Evolutionary conservation across 805 yeast genomes (phyloP), one percentile per base, ranked within the genome.

Genomic region (Hanseniaspora taiwanica): DNA sequence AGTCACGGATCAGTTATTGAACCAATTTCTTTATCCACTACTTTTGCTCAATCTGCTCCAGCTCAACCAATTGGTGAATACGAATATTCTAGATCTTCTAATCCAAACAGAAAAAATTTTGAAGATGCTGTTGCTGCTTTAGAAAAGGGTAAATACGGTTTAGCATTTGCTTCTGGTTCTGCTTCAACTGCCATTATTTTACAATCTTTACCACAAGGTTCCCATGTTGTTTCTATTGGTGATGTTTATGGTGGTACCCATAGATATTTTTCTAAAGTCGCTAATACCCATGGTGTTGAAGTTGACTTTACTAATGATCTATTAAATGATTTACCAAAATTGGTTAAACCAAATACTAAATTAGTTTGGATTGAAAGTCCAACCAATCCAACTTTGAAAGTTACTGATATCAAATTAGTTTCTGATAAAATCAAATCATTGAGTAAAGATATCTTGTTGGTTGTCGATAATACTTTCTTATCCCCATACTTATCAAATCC

Each of bases 211-310:
- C 77, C 81, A 35, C 71, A 73, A 46, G 80, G 78, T 37, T 68
- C 82, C 33, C 91, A 84, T 55, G 80, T 81, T 33, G 67, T 83
- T 38, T 76, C 85, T 36, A 76, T 82, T 53, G 86, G 82, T 51
- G 94, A 83, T 53, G 94, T 83, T 36, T 83, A 83, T 61, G 94
- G 94, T 46, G 94, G 94, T 52, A 83, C 94, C 43, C 91, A 83
- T 66, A 71, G 94, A 62, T 83, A 84, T 63, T 83, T 83, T 69
- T 78, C 94, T 56, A 72, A 80, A 58, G 94, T 83, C 37, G 94
- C 89, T 45, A 66, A 68, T 55, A 72, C 83, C 36, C 91, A 82
- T 57, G 89, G 89, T 43, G 80, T 81, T 42, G 69, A 65, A 41
- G 71, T 80, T 35, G 61, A 75, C 14, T 83, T 84, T 62, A 76